phyloP scores from a whole-genome alignment of 2,329 filamentous ascomycete species.

The Botrytis porri region DNA sequence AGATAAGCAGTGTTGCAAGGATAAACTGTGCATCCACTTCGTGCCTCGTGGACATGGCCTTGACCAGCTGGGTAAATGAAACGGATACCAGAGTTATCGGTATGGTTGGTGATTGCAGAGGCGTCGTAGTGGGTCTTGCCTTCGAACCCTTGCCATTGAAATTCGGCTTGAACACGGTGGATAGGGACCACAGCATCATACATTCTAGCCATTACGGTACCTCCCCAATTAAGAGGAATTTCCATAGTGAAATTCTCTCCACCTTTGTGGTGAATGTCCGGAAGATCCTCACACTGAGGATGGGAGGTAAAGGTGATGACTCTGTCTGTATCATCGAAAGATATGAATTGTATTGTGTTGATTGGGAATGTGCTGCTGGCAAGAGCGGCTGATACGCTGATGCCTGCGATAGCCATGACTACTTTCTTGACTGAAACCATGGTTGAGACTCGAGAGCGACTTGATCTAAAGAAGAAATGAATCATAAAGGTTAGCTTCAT shows the following conservation, averaged over 20 bases:
- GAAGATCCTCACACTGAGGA: background rate
- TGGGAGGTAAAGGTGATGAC: background rate
- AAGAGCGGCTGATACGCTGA: background rate
- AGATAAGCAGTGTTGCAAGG: background rate
- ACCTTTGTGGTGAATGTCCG: background rate
- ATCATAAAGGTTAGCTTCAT: background rate
- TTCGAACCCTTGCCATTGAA: background rate
- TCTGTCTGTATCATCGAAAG: background rate
- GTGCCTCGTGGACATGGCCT: background rate
- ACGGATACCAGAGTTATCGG: conserved; percentile 7
- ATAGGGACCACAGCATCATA: background rate
- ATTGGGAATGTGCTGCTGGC: background rate
- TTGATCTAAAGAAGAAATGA: background rate
- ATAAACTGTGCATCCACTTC: background rate
- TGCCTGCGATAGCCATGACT: accelerated
- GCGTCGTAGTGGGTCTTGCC: background rate
- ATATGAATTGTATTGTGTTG: background rate
- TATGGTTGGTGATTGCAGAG: conserved; percentile 4
- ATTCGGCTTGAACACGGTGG: background rate
- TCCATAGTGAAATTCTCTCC: background rate
- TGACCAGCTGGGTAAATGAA: background rate
- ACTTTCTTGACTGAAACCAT: accelerated
- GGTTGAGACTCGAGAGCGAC: background rate
- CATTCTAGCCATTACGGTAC: background rate
- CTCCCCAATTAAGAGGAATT: background rate